These are phyloP conservation scores for Nidularia pulvinata DNA, from an alignment of 768 basidiomycete genomes.

Conservation along the genomic window DNA sequence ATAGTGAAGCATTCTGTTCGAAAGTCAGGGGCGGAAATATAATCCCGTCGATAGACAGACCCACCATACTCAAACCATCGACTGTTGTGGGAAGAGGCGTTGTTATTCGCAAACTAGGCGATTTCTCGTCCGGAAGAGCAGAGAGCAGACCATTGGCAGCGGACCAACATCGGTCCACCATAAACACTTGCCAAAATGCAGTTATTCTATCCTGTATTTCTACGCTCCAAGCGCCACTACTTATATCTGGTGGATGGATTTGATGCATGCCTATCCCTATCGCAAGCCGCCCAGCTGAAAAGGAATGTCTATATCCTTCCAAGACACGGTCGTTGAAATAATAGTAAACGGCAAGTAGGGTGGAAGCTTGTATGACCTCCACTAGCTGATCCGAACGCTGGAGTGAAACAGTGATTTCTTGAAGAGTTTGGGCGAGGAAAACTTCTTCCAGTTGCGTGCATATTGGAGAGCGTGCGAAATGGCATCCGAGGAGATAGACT, in stretches of 20 bases:
- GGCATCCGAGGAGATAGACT: slow-evolving; percentile 60
- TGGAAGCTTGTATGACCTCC: slow-evolving; percentile 60
- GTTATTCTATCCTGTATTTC: slow-evolving; percentile 48
- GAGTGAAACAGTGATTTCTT: slow-evolving; percentile 52
- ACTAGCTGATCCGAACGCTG: slow-evolving; percentile 54
- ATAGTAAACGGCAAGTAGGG: slow-evolving; percentile 59
- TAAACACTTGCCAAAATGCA: slow-evolving; percentile 64
- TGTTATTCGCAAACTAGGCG: slow-evolving; percentile 43
- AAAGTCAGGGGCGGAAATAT: slow-evolving; percentile 1
- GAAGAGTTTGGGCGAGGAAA: slow-evolving; percentile 47
- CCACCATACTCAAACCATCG: slow-evolving; percentile 4
- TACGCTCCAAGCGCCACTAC: slow-evolving; percentile 12
- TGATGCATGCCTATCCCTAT: slow-evolving; percentile 60
- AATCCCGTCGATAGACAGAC: slow-evolving; percentile 4
- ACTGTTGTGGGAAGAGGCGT: slow-evolving; percentile 49
- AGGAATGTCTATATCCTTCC: slow-evolving; percentile 63
- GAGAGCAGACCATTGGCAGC: slow-evolving; percentile 53
- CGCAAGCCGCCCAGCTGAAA: slow-evolving; percentile 61
- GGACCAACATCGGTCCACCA: slow-evolving; percentile 62
- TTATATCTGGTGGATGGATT: slow-evolving; percentile 28
- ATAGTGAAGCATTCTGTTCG: slow-evolving; percentile 6
- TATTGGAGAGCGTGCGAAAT: slow-evolving; percentile 43
- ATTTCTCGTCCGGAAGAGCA: slow-evolving; percentile 49
- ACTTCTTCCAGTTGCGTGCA: slow-evolving; percentile 41
- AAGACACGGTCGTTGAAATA: slow-evolving; percentile 54